A percentile compares a stretch with the other conserved stretches of the same genome.
phyloP scores from a whole-genome alignment of 1,284 basidiomycete species.

The Ustilago esculenta region DNA sequence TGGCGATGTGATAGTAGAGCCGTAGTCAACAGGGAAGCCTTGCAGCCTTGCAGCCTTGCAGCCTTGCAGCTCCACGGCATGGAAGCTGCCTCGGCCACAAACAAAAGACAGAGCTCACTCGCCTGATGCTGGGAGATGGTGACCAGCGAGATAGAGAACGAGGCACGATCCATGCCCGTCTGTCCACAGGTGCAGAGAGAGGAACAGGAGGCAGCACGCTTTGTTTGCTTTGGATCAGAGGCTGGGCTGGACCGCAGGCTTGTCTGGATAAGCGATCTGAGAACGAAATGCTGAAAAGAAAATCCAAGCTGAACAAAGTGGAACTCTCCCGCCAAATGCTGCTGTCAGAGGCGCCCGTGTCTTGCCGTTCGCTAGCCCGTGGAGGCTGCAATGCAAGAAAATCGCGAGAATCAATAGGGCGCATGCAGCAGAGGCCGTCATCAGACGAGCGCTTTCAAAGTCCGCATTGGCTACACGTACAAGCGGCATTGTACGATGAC shows the following conservation, averaged over 20 bases:
- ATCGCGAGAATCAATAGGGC: not conserved
- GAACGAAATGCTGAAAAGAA: slow-evolving; percentile 2
- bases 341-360: too few relatives aligned
- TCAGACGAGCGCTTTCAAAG: not conserved
- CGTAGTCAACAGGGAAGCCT: too few relatives aligned
- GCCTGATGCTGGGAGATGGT: too few relatives aligned
- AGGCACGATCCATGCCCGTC: too few relatives aligned
- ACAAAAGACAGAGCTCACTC: too few relatives aligned
- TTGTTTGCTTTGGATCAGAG: slow-evolving; percentile 1
- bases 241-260: slow-evolving; percentile 12
- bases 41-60: too few relatives aligned
- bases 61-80: too few relatives aligned
- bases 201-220: not conserved
- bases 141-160: too few relatives aligned
- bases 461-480: too few relatives aligned
- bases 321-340: slow-evolving; percentile 16
- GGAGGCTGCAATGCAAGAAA: not conserved
- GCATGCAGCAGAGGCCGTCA: slow-evolving; percentile 6
- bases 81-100: too few relatives aligned
- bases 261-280: slow-evolving; percentile 5
- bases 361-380: too few relatives aligned
- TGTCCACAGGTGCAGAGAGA: not conserved
- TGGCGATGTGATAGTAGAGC: too few relatives aligned
- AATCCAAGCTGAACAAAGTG: slow-evolving; percentile 3
- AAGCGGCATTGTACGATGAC: not conserved